Evolutionary conservation across 1,284 basidiomycete species (phyloP).

Genomic region (Rhodotorula sp.): DNA sequence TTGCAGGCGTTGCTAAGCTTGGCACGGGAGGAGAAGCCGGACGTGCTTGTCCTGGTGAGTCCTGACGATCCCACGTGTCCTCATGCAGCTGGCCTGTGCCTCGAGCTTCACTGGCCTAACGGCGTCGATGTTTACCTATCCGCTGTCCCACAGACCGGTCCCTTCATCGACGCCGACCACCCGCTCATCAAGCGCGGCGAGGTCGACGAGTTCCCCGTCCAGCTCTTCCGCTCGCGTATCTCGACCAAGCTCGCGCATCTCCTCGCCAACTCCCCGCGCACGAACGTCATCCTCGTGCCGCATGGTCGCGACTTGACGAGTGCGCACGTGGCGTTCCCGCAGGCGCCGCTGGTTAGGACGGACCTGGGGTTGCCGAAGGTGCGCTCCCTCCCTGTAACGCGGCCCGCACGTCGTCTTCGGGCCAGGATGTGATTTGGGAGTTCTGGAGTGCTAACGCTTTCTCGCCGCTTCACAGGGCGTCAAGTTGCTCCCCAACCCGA

Average conservation of each 20-base stretch:
- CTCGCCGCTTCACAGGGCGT: slow-evolving; percentile 62
- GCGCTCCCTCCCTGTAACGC: slow-evolving; percentile 19
- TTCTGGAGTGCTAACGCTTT: background rate
- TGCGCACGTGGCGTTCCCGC: slow-evolving; percentile 82
- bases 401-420: background rate
- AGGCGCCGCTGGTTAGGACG: slow-evolving; percentile 64
- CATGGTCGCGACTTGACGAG: slow-evolving; percentile 78
- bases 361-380: slow-evolving; percentile 54
- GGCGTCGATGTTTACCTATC: background rate
- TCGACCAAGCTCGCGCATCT: slow-evolving; percentile 63
- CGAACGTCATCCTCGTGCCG: slow-evolving; percentile 74
- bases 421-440: background rate
- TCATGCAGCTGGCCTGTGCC: too few species aligned
- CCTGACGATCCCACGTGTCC: too few species aligned
- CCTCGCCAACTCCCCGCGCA: slow-evolving; percentile 65
- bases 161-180: slow-evolving; percentile 80
- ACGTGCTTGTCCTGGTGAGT: slow-evolving; percentile 75
- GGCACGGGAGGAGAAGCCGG: slow-evolving; percentile 65
- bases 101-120: too few species aligned
- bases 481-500: slow-evolving; percentile 81
- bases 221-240: slow-evolving; percentile 73
- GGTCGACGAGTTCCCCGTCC: slow-evolving; percentile 63
- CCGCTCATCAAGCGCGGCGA: slow-evolving; percentile 71
- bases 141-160: slow-evolving; percentile 73
- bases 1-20: slow-evolving; percentile 64